Percentiles rank a stretch among this genome's conserved stretches.
These are phyloP conservation scores for Nakazawaea ernobii DNA, from an alignment of 805 yeast species.

Conservation along the genomic window DNA sequence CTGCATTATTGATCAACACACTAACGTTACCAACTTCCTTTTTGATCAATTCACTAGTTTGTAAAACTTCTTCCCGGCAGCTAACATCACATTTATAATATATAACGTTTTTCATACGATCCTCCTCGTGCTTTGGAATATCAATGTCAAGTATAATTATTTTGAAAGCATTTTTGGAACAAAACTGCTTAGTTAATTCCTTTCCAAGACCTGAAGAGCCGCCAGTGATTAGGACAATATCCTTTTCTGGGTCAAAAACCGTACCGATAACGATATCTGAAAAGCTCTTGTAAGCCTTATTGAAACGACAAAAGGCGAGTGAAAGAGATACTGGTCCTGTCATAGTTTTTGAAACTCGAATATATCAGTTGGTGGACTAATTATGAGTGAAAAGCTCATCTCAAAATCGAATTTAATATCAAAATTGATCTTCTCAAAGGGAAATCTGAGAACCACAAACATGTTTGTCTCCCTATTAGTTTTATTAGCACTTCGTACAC, in stretches of 20 bases:
- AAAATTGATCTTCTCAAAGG: too few species aligned
- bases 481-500: too few species aligned
- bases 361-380: too few species aligned
- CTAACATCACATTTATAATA: constrained; percentile 73
- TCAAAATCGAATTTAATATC: too few species aligned
- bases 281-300: constrained; percentile 21
- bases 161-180: constrained; percentile 30
- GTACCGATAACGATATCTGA: constrained; percentile 44
- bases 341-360: neutral
- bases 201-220: constrained; percentile 78
- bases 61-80: constrained; percentile 36
- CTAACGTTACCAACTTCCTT: constrained; percentile 55
- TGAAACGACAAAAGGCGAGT: constrained; percentile 18
- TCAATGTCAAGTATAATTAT: constrained; percentile 65
- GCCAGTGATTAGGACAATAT: constrained; percentile 75
- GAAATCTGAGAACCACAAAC: too few species aligned
- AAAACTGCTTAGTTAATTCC: constrained; percentile 47
- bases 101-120: constrained; percentile 32
- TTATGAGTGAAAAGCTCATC: too few species aligned
- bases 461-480: too few species aligned
- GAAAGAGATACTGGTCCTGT: constrained; percentile 9
- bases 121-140: constrained; percentile 31
- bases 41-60: constrained; percentile 33
- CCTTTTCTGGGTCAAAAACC: constrained; percentile 45
- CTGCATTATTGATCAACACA: constrained; percentile 83